Base-by-base conservation (phyloP, 108 stramenopile species). In the Epithemia pelagica region DNA sequence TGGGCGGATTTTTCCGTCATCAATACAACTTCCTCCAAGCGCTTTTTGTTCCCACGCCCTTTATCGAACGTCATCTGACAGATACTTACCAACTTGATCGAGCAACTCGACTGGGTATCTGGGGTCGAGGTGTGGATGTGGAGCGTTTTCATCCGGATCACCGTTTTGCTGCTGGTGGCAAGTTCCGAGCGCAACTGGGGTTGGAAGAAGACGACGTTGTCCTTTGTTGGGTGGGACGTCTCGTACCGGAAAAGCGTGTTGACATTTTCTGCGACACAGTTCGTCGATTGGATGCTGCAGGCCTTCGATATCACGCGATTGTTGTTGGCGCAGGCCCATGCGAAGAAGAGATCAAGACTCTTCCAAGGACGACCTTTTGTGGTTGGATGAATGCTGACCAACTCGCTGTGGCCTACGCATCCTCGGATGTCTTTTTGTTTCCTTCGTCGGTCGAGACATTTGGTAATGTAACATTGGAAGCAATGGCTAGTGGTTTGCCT, bases 391-490 rank as follows among this genome's bases (percentile, higher is more conserved):
- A 59, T 32, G 85, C 74, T 7, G 75, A 79, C 32, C 81, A 86
- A 24, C 77, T 91, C 46, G 61, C 78, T 29, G 62, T 66, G 28
- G 85, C 83, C 28, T 85, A 87, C 57, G 87, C 90, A 10, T 83
- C 83, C 0, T 85, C 81, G 21, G 93, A 94, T 62, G 68, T 94
- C 24, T 92, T 94, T 74, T 66, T 90, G 15, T 87, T 91, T 67
- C 87, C 93, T 8, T 87, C 83, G 5, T 78, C 82, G 20, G 81
- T 85, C 8, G 93, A 94, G 67, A 91, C 93, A 0, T 90, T 94
- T 53, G 90, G 93, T 2, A 87, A 86, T 33, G 93, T 94, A 31
- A 86, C 86, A 52, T 65, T 94, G 54, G 93, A 94, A 70, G 87
- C 93, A 0, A 85, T 87, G 56, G 88, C 93, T 18, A 82, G 82